Evolutionary conservation across 495 filamentous ascomycete genomes (phyloP), one percentile per base, ranked within the genome.

Genomic region (Daldinia vernicosa): DNA sequence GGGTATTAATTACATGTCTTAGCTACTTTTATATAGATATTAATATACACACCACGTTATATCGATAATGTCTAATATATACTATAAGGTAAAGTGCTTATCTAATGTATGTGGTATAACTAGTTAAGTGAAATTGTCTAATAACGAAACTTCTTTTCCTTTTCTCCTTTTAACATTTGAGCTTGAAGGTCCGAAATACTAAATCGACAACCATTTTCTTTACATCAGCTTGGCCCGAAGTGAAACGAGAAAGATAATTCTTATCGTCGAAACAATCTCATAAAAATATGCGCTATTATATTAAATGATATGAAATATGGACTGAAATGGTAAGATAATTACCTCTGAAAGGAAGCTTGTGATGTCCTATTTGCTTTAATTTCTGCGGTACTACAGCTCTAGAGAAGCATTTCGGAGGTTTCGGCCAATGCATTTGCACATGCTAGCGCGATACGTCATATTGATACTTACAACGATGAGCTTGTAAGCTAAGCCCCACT

Each of bases 401-500:
- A 40, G 32, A 30, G 12, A 53, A 27, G 5, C 15, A 28, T 28
- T 52, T 53, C 50, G 50, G 50, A 14, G 50, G 27, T 60, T 52
- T 19, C 26, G 60, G 15, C 67, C 56, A 70, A 70, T 70, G 12
- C 63, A 60, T 56, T 30, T 39, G 40, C 62, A 60, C 56, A 39
- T 67, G 63, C 15, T 54, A 53, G 40, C 15, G 32, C 22, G 4
- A 35, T 71, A 71, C 69, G 63, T 71, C 69, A 71, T 67, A 26
- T 40, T 52, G 28, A 62, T 51, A 19, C 45, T 57, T 53, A 50
- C 0, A 51, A 27, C 11, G 53, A 30, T 56, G 19, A 56, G 26
- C 30, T 35, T 37, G 17, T 15, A 32, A 40, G 19, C 14, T 22
- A 12, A 71, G 57, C 59, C 53, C 63, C 63, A 71, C 63, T 63